Evolutionary conservation across 2,329 filamentous ascomycete genomes (phyloP).

Genomic region (Botrytis cinerea): DNA sequence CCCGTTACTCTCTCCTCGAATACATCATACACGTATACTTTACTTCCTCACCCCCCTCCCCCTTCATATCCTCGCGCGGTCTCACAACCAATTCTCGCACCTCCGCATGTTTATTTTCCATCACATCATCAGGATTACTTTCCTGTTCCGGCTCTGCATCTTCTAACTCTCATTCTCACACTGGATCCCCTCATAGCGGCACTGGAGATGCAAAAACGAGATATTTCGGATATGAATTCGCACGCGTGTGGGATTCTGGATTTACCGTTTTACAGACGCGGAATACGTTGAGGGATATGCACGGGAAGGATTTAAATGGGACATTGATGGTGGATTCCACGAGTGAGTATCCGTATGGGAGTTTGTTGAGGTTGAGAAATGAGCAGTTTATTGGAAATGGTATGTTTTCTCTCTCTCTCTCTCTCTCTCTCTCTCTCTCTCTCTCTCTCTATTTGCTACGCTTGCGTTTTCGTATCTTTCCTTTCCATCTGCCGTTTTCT

Average conservation of each 20-base stretch:
- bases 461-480: not conserved
- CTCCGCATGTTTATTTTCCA: not conserved
- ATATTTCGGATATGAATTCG: not conserved
- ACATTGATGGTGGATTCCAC: not conserved
- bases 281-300: not conserved
- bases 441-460: no score
- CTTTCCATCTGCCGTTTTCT: not conserved
- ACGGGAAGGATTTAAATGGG: constrained; percentile 6
- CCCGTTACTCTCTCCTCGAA: not conserved
- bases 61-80: not conserved
- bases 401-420: not conserved
- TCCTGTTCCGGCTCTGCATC: not conserved
- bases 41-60: not conserved
- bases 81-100: not conserved
- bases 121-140: not conserved
- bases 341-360: constrained; percentile 19
- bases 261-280: not conserved
- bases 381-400: constrained; percentile 16
- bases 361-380: constrained; percentile 6
- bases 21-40: constrained; percentile 9
- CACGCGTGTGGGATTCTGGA: not conserved
- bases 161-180: not conserved
- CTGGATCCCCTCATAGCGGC: no score
- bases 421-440: not conserved
- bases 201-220: no score